Conservation (phyloP, 768 basidiomycete species). For the Tephrocybe sp. region DNA sequence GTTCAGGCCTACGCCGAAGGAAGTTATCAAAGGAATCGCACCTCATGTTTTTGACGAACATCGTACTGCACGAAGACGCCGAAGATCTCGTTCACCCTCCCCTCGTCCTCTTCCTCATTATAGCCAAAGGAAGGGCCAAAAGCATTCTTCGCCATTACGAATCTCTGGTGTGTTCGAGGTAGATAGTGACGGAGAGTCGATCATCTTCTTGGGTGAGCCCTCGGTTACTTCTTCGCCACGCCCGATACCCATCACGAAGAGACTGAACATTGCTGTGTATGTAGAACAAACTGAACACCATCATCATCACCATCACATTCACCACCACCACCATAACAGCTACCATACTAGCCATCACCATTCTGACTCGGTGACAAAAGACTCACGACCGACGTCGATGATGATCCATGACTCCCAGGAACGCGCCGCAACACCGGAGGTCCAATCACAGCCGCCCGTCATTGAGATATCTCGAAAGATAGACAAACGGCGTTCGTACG, state of each 20-base stretch:
- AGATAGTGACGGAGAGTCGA: slow-evolving; percentile 31
- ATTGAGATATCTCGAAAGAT: slow-evolving; percentile 13
- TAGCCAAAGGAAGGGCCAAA: slow-evolving; percentile 21
- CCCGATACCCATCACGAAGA: neutral
- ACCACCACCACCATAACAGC: neutral
- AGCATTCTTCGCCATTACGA: slow-evolving; percentile 31
- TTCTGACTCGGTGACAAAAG: slow-evolving; percentile 2
- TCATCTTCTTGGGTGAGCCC: slow-evolving; percentile 29
- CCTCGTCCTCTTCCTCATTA: slow-evolving; percentile 8
- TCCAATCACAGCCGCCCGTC: slow-evolving; percentile 7
- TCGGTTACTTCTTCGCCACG: neutral
- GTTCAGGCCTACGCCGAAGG: slow-evolving; percentile 38
- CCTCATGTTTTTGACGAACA: slow-evolving; percentile 45
- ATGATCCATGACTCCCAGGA: slow-evolving; percentile 5
- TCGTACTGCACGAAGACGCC: slow-evolving; percentile 24
- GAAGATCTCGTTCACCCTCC: slow-evolving; percentile 19
- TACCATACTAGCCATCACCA: slow-evolving; percentile 1
- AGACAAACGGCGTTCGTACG: slow-evolving; percentile 14
- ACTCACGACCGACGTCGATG: neutral
- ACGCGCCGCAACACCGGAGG: neutral
- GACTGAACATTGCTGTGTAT: neutral
- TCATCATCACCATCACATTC: slow-evolving; percentile 3
- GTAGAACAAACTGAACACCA: slow-evolving; percentile 17
- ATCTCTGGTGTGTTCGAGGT: slow-evolving; percentile 31
- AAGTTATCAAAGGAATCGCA: slow-evolving; percentile 43